Percentiles rank a stretch among this genome's conserved stretches.
These are phyloP conservation scores for Neopestalotiopsis sp. DNA, from an alignment of 2,329 filamentous ascomycete genomes.

Conservation along the genomic window DNA sequence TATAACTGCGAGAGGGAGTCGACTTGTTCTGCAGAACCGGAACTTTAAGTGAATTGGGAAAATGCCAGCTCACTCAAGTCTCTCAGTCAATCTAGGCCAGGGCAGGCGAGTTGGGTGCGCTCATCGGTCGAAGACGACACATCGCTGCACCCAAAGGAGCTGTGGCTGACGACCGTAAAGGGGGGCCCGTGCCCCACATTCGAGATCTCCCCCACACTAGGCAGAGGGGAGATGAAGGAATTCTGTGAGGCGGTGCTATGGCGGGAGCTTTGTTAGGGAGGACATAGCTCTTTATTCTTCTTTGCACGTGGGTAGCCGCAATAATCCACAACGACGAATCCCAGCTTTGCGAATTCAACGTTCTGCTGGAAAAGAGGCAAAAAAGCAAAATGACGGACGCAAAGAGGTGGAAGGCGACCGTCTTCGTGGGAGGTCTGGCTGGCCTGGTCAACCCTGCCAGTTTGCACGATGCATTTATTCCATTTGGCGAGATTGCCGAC, in stretches of 20 bases:
- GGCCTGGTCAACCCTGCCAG: constrained; percentile 75
- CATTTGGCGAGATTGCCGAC: constrained; percentile 94
- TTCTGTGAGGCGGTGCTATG: constrained; percentile 17
- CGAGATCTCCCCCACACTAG: constrained; percentile 3
- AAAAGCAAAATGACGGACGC: constrained; percentile 73
- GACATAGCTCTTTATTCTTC: background rate
- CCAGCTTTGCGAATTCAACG: background rate
- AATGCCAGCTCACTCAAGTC: constrained; percentile 13
- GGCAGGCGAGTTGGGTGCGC: constrained; percentile 1
- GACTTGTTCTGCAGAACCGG: background rate
- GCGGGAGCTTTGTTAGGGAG: background rate
- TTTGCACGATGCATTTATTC: constrained; percentile 90
- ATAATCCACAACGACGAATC: background rate
- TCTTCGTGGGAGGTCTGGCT: constrained; percentile 90
- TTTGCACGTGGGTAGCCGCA: constrained; percentile 2
- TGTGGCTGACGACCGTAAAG: constrained; percentile 15
- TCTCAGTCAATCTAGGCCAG: constrained; percentile 7
- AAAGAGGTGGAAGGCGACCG: constrained; percentile 83
- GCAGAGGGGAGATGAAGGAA: background rate
- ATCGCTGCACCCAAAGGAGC: constrained; percentile 6
- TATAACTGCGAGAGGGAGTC: background rate
- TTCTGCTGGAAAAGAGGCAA: background rate
- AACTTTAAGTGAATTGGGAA: constrained; percentile 3
- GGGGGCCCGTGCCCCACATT: constrained; percentile 1
- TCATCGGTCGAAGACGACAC: constrained; percentile 14